phyloP scores from a whole-genome alignment of 805 yeast species.

The Zygosaccharomyces gambellarensis region DNA sequence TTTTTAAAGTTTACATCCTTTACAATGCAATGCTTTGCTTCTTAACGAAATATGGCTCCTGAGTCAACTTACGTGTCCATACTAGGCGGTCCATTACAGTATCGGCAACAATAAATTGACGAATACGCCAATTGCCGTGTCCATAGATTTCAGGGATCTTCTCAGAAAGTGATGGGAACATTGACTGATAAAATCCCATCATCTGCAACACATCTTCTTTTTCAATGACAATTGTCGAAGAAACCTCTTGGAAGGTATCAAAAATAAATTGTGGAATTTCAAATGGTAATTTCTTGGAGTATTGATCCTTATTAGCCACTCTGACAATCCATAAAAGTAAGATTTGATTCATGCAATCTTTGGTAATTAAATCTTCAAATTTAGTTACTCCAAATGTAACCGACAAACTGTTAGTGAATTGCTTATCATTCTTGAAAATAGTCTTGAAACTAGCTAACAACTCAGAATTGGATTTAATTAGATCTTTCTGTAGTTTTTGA shows the following conservation, averaged over 20 bases:
- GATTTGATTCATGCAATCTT: slow-evolving; percentile 51
- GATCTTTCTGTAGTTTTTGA: slow-evolving; percentile 27
- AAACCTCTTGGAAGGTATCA: slow-evolving; percentile 37
- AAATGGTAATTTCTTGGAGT: slow-evolving; percentile 25
- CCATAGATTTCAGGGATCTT: slow-evolving; percentile 56
- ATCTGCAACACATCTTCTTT: slow-evolving; percentile 53
- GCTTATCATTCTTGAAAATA: slow-evolving; percentile 50
- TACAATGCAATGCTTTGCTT: slow-evolving; percentile 10
- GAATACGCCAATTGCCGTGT: slow-evolving; percentile 43
- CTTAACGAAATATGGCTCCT: slow-evolving; percentile 36
- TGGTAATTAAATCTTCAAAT: slow-evolving; percentile 47
- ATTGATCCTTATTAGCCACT: slow-evolving; percentile 43
- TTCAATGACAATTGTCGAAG: slow-evolving; percentile 38
- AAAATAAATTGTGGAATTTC: slow-evolving; percentile 49
- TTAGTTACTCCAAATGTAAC: slow-evolving; percentile 52
- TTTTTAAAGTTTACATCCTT: background rate
- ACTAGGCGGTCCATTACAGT: slow-evolving; percentile 48
- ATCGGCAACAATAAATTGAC: slow-evolving; percentile 43
- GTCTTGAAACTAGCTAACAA: slow-evolving; percentile 49
- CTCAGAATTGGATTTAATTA: slow-evolving; percentile 42
- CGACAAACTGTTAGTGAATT: slow-evolving; percentile 50
- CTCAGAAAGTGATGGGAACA: slow-evolving; percentile 45
- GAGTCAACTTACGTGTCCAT: slow-evolving; percentile 38
- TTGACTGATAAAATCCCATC: slow-evolving; percentile 47
- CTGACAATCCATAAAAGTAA: slow-evolving; percentile 62